Evolutionary conservation across 2,329 filamentous ascomycete genomes (phyloP).

Genomic region (Sarocladiaceae sp.): DNA sequence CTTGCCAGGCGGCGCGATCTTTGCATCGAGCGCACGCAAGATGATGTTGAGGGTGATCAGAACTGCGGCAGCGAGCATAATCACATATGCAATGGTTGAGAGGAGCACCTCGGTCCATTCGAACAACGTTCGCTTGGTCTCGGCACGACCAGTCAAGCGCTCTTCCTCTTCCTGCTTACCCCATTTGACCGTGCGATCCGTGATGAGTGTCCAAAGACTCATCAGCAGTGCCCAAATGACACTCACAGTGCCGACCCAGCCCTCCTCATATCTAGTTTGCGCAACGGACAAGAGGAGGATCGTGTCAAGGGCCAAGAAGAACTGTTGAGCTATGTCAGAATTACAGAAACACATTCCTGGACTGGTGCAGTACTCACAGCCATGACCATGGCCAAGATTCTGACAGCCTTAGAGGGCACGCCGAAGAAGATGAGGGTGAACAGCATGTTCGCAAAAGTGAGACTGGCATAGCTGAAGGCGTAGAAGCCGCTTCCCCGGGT

Average conservation of each 20-base stretch:
- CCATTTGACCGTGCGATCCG: slow-evolving; percentile 81
- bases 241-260: slow-evolving; percentile 84
- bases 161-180: slow-evolving; percentile 93
- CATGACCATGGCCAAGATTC: slow-evolving; percentile 67
- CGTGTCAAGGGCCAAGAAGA: slow-evolving; percentile 54
- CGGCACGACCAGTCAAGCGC: slow-evolving; percentile 80
- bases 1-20: slow-evolving; percentile 68
- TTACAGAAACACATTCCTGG: slow-evolving; percentile 32
- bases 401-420: slow-evolving; percentile 74
- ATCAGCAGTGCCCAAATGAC: slow-evolving; percentile 79
- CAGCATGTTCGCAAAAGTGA: slow-evolving; percentile 72
- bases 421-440: slow-evolving; percentile 83
- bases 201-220: slow-evolving; percentile 71
- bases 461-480: slow-evolving; percentile 75
- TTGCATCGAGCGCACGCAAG: slow-evolving; percentile 74
- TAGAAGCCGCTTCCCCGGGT: slow-evolving; percentile 90
- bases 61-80: slow-evolving; percentile 65
- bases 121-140: slow-evolving; percentile 73
- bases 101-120: slow-evolving; percentile 82
- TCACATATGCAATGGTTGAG: slow-evolving; percentile 65
- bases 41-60: slow-evolving; percentile 77
- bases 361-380: slow-evolving; percentile 29
- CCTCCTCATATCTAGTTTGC: slow-evolving; percentile 75
- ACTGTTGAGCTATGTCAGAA: slow-evolving; percentile 17
- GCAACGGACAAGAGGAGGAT: slow-evolving; percentile 75